phyloP scores from a whole-genome alignment of 1,284 basidiomycete genomes.

The Cutaneotrichosporon mucoides region DNA sequence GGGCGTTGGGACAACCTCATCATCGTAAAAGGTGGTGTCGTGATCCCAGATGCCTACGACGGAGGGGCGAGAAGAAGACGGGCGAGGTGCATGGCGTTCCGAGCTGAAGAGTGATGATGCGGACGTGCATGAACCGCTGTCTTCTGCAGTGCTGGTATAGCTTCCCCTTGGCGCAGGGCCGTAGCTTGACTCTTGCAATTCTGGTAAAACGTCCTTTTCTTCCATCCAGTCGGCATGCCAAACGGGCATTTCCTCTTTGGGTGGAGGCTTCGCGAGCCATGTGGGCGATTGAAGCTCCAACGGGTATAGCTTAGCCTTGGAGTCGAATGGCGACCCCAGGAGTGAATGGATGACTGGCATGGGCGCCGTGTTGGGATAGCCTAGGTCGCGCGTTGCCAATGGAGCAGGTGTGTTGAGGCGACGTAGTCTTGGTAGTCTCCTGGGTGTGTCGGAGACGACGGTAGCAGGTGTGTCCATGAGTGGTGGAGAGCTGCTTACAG shows the following conservation, averaged over 20 bases:
- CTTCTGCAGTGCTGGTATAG: conserved; percentile 24
- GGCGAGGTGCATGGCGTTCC: conserved; percentile 19
- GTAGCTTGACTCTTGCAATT: not conserved
- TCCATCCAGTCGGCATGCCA: conserved; percentile 8
- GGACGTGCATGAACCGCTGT: conserved; percentile 36
- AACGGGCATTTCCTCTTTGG: not conserved
- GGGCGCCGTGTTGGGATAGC: conserved; percentile 32
- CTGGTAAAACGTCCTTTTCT: conserved; percentile 3
- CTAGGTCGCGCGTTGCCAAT: conserved; percentile 11
- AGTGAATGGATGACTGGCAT: conserved; percentile 34
- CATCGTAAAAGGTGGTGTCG: conserved; percentile 20
- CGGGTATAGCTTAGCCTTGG: conserved; percentile 12
- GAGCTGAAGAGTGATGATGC: conserved; percentile 33
- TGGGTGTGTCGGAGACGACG: conserved; percentile 8
- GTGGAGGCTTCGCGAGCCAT: not conserved
- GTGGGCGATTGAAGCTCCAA: conserved; percentile 2
- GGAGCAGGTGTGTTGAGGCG: conserved; percentile 12
- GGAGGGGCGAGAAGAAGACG: conserved; percentile 10
- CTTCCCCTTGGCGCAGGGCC: not conserved
- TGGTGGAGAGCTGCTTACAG: conserved; percentile 13
- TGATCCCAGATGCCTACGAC: conserved; percentile 33
- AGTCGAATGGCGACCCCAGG: conserved; percentile 39
- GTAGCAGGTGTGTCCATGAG: conserved; percentile 7
- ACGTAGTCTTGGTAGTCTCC: conserved; percentile 4
- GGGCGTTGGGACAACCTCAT: conserved; percentile 15